Evolutionary conservation across 208 protist genomes (phyloP), one percentile per base, ranked within the genome.

Genomic region (Trichomonas tenax): DNA sequence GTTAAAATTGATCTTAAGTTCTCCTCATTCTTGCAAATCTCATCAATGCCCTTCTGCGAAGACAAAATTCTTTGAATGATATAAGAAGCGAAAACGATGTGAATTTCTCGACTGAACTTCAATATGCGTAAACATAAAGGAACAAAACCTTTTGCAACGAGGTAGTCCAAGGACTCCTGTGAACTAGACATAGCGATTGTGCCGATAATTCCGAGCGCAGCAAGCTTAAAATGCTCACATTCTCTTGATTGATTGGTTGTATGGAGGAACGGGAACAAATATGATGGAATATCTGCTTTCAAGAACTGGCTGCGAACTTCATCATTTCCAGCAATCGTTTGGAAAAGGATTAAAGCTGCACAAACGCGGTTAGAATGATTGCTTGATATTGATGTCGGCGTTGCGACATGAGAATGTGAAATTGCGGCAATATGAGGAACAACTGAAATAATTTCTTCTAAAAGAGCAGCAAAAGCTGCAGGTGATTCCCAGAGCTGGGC

Each of bases 61-160:
- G 98, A 97, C 0, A 99, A 97, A 46, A 99, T 99, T 97, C 99
- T 99, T 97, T 99, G 99, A 48, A 99, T 98, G 95, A 99, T 99
- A 97, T 99, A 99, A 40, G 99, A 99, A 17, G 99, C 99, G 2
- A 99, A 98, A 31, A 99, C 99, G 97, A 99, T 99, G 26, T 98
- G 99, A 31, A 99, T 97, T 96, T 99, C 99, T 17, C 97, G 98
- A 36, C 99, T 98, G 31, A 95, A 96, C 44, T 97, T 96, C 99
- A 99, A 99, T 95, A 99, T 99, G 36, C 98, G 97, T 44, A 99
- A 98, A 98, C 99, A 99, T n/a, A 99, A 97, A 40, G 99, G 99
- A 93, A 99, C 99, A 96, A 99, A 99, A 97, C 99, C 99, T 0
- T 99, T 99, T 89, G 97, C 97, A 38, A 99, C 98, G 17, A 99